A percentile compares a stretch with the other conserved stretches of the same genome.
These are phyloP conservation scores for Danielia reshetovae DNA, from an alignment of 805 yeast species.

Conservation along the genomic window DNA sequence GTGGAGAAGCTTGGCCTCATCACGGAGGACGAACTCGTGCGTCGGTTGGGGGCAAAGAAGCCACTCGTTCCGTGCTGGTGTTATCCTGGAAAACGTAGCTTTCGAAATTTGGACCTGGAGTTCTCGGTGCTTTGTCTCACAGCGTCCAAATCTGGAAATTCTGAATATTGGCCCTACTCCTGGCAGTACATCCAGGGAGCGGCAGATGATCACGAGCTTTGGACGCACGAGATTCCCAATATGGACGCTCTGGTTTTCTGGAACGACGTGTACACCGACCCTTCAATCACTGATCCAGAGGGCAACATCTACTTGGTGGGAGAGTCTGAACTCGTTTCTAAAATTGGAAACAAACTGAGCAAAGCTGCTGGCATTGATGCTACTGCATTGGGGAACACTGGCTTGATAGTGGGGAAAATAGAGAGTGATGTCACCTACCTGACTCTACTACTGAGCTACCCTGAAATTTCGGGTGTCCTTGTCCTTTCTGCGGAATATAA, in stretches of 20 bases:
- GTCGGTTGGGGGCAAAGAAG: slow-evolving; percentile 28
- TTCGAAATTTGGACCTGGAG: neutral
- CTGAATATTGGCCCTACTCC: slow-evolving; percentile 4
- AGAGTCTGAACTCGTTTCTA: slow-evolving; percentile 21
- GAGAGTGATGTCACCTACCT: slow-evolving; percentile 10
- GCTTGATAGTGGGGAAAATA: slow-evolving; percentile 26
- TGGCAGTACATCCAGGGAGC: slow-evolving; percentile 81
- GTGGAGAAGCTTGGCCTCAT: slow-evolving; percentile 40
- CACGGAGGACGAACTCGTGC: slow-evolving; percentile 25
- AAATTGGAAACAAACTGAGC: slow-evolving; percentile 10
- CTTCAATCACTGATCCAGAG: slow-evolving; percentile 18
- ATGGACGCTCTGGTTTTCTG: slow-evolving; percentile 58
- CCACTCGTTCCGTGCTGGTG: slow-evolving; percentile 69
- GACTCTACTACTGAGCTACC: neutral
- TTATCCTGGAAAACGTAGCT: slow-evolving; percentile 49
- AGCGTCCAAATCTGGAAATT: slow-evolving; percentile 7
- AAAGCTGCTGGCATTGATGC: slow-evolving; percentile 8
- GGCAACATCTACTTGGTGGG: slow-evolving; percentile 18
- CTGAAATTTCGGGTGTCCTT: slow-evolving; percentile 14
- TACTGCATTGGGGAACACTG: slow-evolving; percentile 19
- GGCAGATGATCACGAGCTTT: slow-evolving; percentile 89
- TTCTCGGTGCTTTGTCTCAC: slow-evolving; percentile 14
- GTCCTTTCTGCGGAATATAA: slow-evolving; percentile 20
- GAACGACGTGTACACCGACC: slow-evolving; percentile 26
- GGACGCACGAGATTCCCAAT: slow-evolving; percentile 50